Evolutionary conservation across 495 filamentous ascomycete genomes (phyloP), one percentile per base, ranked within the genome.

Genomic region (Talaromyces adpressus): DNA sequence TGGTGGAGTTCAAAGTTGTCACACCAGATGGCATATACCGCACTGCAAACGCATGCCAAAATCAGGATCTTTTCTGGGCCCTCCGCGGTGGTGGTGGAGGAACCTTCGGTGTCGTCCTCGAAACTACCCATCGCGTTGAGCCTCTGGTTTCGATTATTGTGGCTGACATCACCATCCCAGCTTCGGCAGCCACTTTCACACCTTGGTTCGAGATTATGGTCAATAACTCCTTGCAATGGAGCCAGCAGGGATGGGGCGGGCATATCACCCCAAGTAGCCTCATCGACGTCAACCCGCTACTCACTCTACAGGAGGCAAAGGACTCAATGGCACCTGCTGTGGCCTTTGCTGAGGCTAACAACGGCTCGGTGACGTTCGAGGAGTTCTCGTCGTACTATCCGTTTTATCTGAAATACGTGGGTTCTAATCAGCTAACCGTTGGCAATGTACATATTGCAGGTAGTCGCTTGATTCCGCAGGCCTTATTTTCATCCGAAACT

Each of bases 21-120:
- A 71, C 69, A 6, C 75, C 78, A 34, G 62, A 76, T 62, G 77
- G 47, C 77, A 67, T 75, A 76, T 59, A 64, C 75, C 25, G 47
- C 47, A 77, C 71, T 9, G 79, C 79, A 16, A 78, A 74, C 49
- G 68, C 71, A 20, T 68, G 67, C n/a, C 69, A 76, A 36, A 74
- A 84, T 58, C 57, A 64, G 27, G 79, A 84, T 61, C 73, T 84
- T 14, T 85, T 72, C 61, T 83, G 78, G 72, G 84, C 81, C 2
- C 71, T 85, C 18, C 74, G 83, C 8, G 83, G 84, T 22, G 84
- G 84, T 4, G 84, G 84, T 14, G 83, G 83, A 6, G 78, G 81
- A 16, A 83, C 79, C 20, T 85, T 82, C 63, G 83, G 81, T 9
- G 73, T 85, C 18, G 75, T 84, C 20, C 72, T 81, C 11, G 75